Percentiles rank a stretch among this genome's conserved stretches.
phyloP scores from a whole-genome alignment of 495 filamentous ascomycete genomes.

The Daldinia childiae region DNA sequence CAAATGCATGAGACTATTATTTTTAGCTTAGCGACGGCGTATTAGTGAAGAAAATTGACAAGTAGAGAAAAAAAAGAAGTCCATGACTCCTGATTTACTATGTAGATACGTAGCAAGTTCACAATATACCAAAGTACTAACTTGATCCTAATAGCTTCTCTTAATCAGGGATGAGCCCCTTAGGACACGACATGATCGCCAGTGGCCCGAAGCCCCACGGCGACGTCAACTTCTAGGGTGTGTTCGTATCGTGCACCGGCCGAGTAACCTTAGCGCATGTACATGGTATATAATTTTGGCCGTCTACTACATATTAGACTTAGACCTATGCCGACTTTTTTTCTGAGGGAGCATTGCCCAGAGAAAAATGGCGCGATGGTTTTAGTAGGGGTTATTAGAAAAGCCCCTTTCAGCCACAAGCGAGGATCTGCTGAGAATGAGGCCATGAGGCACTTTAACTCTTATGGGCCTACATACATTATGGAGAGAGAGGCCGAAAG shows the following conservation, averaged over 20 bases:
- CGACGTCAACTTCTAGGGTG: constrained; percentile 19
- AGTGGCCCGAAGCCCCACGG: constrained; percentile 23
- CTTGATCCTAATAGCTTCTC: constrained; percentile 18
- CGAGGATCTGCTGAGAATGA: constrained; percentile 31
- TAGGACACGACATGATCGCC: constrained; percentile 33
- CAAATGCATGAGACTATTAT: constrained; percentile 24
- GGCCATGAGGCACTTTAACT: constrained; percentile 27
- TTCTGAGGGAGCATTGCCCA: constrained; percentile 26
- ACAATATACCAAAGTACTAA: neutral
- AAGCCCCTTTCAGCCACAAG: constrained; percentile 27
- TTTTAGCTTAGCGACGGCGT: constrained; percentile 22
- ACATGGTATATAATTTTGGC: neutral
- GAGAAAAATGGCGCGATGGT: constrained; percentile 28
- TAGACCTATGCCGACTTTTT: too few relatives aligned
- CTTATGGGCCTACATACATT: constrained; percentile 23
- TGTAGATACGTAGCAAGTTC: neutral
- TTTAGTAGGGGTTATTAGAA: constrained; percentile 29
- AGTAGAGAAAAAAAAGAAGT: neutral
- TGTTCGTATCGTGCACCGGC: constrained; percentile 28
- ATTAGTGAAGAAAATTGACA: neutral
- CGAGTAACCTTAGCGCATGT: neutral
- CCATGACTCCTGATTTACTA: neutral
- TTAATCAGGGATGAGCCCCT: constrained; percentile 29
- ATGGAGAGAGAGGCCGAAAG: constrained; percentile 32
- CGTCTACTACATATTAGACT: constrained; percentile 1